Conservation (phyloP, 371 early-diverging fungal genomes). For the Apophysomyces sp. region DNA sequence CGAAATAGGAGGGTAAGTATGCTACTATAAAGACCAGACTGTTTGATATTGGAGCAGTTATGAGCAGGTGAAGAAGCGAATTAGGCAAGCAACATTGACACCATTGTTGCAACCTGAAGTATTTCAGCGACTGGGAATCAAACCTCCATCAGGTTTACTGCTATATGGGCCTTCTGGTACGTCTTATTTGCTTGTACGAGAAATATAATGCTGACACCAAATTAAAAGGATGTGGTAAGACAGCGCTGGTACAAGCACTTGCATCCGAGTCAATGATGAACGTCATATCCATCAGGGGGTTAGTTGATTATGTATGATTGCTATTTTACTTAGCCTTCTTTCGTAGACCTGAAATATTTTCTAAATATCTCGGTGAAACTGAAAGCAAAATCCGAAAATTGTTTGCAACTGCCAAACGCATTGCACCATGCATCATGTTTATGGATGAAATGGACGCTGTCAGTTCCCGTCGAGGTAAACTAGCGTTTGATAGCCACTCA, state of each 20-base stretch:
- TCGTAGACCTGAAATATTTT: constrained; percentile 74
- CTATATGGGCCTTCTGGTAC: constrained; percentile 87
- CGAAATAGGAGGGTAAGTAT: constrained; percentile 56
- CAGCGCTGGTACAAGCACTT: constrained; percentile 74
- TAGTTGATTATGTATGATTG: constrained; percentile 9
- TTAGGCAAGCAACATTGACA: constrained; percentile 71
- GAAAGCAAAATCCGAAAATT: constrained; percentile 78
- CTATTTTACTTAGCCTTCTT: not conserved
- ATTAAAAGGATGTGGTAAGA: constrained; percentile 82
- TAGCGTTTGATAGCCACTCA: not conserved
- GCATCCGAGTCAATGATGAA: constrained; percentile 72
- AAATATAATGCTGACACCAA: not conserved
- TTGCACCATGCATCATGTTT: constrained; percentile 88
- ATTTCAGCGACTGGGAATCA: constrained; percentile 67
- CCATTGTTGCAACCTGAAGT: constrained; percentile 66
- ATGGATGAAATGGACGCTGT: constrained; percentile 91
- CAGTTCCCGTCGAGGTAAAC: constrained; percentile 71
- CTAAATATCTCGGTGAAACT: constrained; percentile 91
- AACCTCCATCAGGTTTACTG: constrained; percentile 77
- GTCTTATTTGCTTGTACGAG: not conserved
- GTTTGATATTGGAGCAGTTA: constrained; percentile 43
- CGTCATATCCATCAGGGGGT: constrained; percentile 78
- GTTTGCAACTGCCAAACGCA: constrained; percentile 82
- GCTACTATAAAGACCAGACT: constrained; percentile 35
- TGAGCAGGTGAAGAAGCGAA: constrained; percentile 60